Conservation (phyloP, 2,329 filamentous ascomycete species). For the Diplodia sapinea region DNA sequence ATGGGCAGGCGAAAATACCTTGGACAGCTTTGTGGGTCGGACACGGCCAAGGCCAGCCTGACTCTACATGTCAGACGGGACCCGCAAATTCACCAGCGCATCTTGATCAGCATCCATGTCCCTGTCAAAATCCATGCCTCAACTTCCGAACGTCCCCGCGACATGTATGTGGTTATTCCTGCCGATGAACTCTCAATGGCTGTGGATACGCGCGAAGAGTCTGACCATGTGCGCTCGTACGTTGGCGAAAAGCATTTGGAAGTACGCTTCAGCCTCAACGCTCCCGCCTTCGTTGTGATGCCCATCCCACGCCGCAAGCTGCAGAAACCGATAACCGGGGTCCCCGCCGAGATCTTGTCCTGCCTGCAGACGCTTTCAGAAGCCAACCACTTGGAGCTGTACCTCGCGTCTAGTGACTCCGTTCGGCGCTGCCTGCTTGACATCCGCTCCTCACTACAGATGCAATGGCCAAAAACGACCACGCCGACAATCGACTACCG, state of each 20-base stretch:
- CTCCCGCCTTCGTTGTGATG: neutral
- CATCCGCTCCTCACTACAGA: no score
- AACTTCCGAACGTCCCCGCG: neutral
- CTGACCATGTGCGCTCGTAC: no score
- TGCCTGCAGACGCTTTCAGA: neutral
- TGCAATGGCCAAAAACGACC: no score
- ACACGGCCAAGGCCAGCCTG: neutral
- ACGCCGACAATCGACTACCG: no score
- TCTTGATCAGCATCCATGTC: neutral
- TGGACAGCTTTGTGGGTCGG: neutral
- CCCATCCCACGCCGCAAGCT: neutral
- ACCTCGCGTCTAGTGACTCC: neutral
- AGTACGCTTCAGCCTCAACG: neutral
- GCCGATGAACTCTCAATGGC: neutral
- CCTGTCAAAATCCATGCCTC: neutral
- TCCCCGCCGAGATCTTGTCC: neutral
- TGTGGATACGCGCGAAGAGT: neutral
- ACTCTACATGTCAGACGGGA: no score
- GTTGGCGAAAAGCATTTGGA: neutral
- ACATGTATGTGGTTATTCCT: slow-evolving; percentile 6
- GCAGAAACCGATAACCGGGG: neutral
- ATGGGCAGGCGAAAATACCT: neutral
- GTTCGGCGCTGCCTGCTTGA: no score
- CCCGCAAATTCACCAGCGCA: neutral
- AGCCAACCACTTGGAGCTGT: neutral